Percentiles rank a stretch among this genome's conserved stretches.
These are phyloP conservation scores for Russula sp. DNA, from an alignment of 768 basidiomycete genomes.

Conservation along the genomic window DNA sequence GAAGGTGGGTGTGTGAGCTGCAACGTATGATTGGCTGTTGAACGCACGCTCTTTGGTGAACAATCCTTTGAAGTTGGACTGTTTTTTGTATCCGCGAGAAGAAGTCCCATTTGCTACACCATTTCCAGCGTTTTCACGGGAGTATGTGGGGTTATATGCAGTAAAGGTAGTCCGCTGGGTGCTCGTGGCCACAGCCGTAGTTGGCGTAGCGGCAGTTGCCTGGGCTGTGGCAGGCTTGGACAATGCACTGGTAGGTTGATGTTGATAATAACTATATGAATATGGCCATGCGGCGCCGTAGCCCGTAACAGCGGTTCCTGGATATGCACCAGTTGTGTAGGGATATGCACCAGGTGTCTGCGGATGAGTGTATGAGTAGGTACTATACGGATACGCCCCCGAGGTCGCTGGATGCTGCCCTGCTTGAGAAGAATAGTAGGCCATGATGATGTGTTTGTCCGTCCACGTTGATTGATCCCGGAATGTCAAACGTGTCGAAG, in stretches of 20 bases:
- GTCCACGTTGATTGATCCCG: background rate
- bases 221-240: constrained; percentile 26
- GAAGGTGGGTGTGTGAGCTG: background rate
- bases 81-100: constrained; percentile 51
- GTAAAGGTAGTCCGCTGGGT: constrained; percentile 27
- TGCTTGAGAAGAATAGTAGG: constrained; percentile 30
- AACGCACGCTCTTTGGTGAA: constrained; percentile 77
- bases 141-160: constrained; percentile 39
- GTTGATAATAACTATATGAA: constrained; percentile 50
- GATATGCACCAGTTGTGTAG: constrained; percentile 45
- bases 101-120: constrained; percentile 35
- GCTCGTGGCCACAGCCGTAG: constrained; percentile 21
- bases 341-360: constrained; percentile 46
- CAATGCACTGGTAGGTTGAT: constrained; percentile 20
- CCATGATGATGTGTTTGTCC: constrained; percentile 24
- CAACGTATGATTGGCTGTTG: background rate
- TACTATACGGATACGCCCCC: constrained; percentile 59
- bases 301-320: constrained; percentile 57
- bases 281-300: constrained; percentile 63
- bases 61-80: constrained; percentile 64
- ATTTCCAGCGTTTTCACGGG: constrained; percentile 43
- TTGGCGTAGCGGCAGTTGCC: constrained; percentile 20
- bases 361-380: constrained; percentile 38
- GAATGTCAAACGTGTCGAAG: background rate
- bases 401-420: constrained; percentile 34